These are phyloP conservation scores for Dichotomocladium elegans DNA, from an alignment of 371 early-diverging fungal genomes.

Conservation along the genomic window DNA sequence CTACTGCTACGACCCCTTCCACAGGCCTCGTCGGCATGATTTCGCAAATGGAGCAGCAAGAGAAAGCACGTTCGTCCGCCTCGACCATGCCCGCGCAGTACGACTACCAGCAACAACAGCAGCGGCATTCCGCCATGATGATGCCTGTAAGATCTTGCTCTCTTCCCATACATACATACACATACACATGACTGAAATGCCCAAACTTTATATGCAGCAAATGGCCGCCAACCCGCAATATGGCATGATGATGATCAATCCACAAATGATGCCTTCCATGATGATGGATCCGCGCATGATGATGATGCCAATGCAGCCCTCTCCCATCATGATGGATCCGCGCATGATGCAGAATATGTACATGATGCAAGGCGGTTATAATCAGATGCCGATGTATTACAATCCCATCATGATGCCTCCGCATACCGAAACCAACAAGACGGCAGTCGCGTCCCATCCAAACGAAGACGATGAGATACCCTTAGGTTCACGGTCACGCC, in stretches of 20 bases:
- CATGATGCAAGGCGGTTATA: constrained; percentile 4
- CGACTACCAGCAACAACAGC: too few species aligned
- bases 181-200: too few species aligned
- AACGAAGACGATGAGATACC: constrained; percentile 35
- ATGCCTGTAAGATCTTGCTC: not conserved
- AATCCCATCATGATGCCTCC: constrained; percentile 3
- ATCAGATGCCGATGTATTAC: constrained; percentile 3
- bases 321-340: constrained; percentile 15
- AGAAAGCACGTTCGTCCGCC: too few species aligned
- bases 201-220: not conserved
- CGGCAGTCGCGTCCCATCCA: constrained; percentile 6
- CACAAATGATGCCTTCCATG: constrained; percentile 25
- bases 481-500: constrained; percentile 2
- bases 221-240: not conserved
- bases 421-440: not conserved
- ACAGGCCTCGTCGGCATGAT: constrained; percentile 35
- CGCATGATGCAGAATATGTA: constrained; percentile 14
- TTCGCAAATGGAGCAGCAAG: too few species aligned
- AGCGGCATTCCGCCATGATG: not conserved
- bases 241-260: constrained; percentile 33
- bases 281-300: constrained; percentile 34
- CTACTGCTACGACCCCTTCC: constrained; percentile 35
- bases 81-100: too few species aligned
- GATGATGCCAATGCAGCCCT: constrained; percentile 27
- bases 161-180: too few species aligned